Evolutionary conservation across 768 basidiomycete genomes (phyloP), one percentile per base, ranked within the genome.

Genomic region (Strobilomyces echinocephalus): DNA sequence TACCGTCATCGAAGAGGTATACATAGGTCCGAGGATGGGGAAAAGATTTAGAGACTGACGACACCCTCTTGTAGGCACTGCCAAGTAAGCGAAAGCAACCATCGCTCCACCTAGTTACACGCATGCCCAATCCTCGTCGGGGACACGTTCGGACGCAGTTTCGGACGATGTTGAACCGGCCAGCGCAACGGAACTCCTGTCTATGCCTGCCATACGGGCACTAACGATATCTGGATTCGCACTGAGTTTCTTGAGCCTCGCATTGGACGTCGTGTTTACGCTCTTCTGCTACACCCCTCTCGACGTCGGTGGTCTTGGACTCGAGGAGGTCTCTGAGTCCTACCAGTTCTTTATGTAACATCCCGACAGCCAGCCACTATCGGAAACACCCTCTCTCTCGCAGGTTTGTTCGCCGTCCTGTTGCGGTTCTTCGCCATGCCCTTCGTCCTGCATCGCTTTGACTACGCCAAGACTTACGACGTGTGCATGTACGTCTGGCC

Each of bases 401-500:
- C 36, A n/a, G 36, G 36, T 3, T 8, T 38, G 36, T 3, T 38
- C 36, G n/a, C 36, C 5, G n/a, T 38, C 36, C 15, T 38, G 3
- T 16, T 38, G 36, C 36, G 38, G n/a, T 5, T 16, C 35, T 16
- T 16, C 5, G 35, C 35, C 8, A 7, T 30, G 30, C 30, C 30
- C 30, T 30, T 12, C 11, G 15, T 35, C 11, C 15, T 35, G 34
- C 34, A 35, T 1, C 34, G 34, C 11, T 35, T 78, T 53, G 74
- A 80, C 51, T 72, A 72, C 33, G 72, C 75, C 43, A 70, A 66
- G 42, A 65, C 80, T 53, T 84, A 85, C 68, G 76, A 75, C 40
- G 62, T 70, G 43, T 80, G 75, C 64, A 79, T 83, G 72, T 62
- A 63, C 41, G 53, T 80, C 49, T 85, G 81, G 81, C 81, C 81